A percentile compares a stretch with the other conserved stretches of the same genome.
Evolutionary conservation across 2,329 filamentous ascomycete genomes (phyloP).

Genomic region (Cylindrodendrum hubeiense): DNA sequence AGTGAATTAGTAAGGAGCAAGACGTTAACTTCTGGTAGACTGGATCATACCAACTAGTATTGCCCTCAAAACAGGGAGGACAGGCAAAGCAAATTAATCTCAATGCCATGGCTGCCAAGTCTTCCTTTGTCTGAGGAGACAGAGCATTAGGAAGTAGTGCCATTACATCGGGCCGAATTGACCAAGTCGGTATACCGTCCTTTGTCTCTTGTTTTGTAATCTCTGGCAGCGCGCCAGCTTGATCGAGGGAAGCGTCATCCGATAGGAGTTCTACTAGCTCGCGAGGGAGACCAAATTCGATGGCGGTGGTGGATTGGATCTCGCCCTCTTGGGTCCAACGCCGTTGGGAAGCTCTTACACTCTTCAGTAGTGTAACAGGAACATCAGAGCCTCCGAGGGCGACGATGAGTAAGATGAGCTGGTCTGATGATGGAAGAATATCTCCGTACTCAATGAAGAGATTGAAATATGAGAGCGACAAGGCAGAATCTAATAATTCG

Average conservation of each 20-base stretch:
- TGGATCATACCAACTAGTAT: conserved; percentile 43
- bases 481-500: conserved; percentile 19
- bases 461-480: conserved; percentile 38
- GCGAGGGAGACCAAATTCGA: conserved; percentile 38
- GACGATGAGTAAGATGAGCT: conserved; percentile 41
- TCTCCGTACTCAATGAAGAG: conserved; percentile 43
- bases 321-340: conserved; percentile 46
- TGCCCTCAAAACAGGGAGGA: conserved; percentile 50
- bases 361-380: conserved; percentile 40
- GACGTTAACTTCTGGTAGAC: accelerated
- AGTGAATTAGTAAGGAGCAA: background rate
- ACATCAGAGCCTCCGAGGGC: conserved; percentile 39
- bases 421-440: conserved; percentile 39
- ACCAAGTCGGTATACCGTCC: conserved; percentile 35
- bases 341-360: conserved; percentile 32
- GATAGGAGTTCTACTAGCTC: conserved; percentile 36
- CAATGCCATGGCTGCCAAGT: conserved; percentile 36
- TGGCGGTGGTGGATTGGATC: conserved; percentile 37
- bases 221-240: conserved; percentile 22
- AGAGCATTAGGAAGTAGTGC: background rate
- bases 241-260: conserved; percentile 21
- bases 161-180: conserved; percentile 29
- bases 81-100: conserved; percentile 45
- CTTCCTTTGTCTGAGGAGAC: conserved; percentile 31
- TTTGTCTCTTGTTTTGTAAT: conserved; percentile 31